Evolutionary conservation across 2,329 filamentous ascomycete species (phyloP).

Genomic region (Colletotrichum sp.): DNA sequence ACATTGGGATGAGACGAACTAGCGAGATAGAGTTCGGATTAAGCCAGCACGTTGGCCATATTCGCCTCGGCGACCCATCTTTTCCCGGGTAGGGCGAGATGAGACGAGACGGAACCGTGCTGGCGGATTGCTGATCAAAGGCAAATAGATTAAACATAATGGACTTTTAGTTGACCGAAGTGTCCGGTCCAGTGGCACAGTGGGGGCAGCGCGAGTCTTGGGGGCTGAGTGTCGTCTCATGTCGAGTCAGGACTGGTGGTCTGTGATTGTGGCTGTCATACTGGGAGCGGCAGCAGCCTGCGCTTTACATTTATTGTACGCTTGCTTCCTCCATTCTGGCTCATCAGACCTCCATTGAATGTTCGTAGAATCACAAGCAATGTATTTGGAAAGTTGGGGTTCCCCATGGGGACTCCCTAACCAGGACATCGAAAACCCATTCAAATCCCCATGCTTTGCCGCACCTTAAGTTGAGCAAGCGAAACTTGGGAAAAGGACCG

Average conservation of each 20-base stretch:
- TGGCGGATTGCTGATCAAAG: neutral
- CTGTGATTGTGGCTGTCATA: neutral
- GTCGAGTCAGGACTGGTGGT: neutral
- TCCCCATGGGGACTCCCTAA: neutral
- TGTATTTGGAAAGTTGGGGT: rapidly evolving
- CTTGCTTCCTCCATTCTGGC: neutral
- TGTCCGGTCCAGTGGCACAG: neutral
- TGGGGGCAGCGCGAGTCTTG: neutral
- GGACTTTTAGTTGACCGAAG: neutral
- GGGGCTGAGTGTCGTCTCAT: neutral
- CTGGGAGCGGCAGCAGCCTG: neutral
- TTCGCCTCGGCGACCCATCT: neutral
- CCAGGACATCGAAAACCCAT: neutral
- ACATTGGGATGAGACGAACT: neutral
- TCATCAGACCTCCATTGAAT: neutral
- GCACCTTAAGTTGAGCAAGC: neutral
- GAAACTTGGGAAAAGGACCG: neutral
- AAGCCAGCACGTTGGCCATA: neutral
- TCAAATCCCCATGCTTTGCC: neutral
- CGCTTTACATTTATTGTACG: neutral
- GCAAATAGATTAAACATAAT: neutral
- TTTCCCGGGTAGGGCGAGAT: neutral
- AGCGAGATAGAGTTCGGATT: neutral
- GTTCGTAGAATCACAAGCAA: neutral
- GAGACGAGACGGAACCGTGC: neutral